These are phyloP conservation scores for Cercospora beticola DNA, from an alignment of 2,329 filamentous ascomycete genomes.

Conservation along the genomic window DNA sequence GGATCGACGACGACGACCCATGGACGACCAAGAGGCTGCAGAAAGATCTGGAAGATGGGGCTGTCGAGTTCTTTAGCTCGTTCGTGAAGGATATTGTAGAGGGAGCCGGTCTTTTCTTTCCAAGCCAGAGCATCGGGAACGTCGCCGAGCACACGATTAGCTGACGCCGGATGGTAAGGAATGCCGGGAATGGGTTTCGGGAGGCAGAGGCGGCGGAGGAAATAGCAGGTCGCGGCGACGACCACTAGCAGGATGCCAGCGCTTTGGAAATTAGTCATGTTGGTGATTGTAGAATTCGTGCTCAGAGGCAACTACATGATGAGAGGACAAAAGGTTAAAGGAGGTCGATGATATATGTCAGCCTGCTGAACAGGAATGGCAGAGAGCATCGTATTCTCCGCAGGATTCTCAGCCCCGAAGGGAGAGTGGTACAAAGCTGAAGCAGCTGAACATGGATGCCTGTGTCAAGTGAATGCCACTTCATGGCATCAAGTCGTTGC, in stretches of 20 bases:
- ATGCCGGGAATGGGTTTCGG: constrained; percentile 50
- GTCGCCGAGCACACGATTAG: constrained; percentile 45
- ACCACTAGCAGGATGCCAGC: not conserved
- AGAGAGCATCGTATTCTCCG: not conserved
- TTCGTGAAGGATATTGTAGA: constrained; percentile 21
- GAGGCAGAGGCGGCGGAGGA: constrained; percentile 25
- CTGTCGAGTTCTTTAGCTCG: constrained; percentile 30
- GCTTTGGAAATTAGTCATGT: not conserved
- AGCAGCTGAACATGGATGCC: not conserved
- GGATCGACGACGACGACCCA: constrained; percentile 48
- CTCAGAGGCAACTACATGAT: not conserved
- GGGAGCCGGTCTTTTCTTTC: constrained; percentile 36
- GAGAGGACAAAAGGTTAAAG: not conserved
- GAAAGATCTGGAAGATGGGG: constrained; percentile 51
- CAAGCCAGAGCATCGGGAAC: constrained; percentile 44
- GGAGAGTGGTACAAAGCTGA: not conserved
- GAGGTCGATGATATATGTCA: not conserved
- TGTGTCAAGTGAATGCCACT: not conserved
- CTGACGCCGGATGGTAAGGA: constrained; percentile 45
- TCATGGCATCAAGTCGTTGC: not conserved
- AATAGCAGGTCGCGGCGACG: not conserved
- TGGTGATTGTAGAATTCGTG: not conserved
- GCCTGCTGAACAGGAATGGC: not conserved
- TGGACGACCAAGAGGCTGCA: constrained; percentile 46
- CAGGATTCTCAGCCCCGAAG: not conserved